phyloP scores from a whole-genome alignment of 257 asterid genomes.

The Penstemon barbatus region DNA sequence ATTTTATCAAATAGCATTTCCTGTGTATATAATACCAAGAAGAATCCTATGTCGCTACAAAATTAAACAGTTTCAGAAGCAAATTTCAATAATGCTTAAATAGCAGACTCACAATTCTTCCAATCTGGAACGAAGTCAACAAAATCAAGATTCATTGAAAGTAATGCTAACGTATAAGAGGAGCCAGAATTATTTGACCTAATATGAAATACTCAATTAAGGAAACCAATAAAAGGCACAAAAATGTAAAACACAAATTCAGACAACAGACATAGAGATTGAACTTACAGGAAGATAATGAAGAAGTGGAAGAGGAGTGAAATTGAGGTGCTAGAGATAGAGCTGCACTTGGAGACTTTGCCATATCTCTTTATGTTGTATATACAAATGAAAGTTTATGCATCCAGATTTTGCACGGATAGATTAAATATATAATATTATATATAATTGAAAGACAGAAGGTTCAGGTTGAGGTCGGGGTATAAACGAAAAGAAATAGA shows the following conservation, averaged over 20 bases:
- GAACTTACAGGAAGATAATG: slow-evolving; percentile 38
- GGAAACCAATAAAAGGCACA: not conserved
- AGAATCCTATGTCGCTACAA: too few relatives aligned
- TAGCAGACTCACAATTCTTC: too few relatives aligned
- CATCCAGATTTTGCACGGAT: not conserved
- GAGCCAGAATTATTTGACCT: not conserved
- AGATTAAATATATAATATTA: not conserved
- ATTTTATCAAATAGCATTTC: too few relatives aligned
- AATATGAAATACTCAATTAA: not conserved
- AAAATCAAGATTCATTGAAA: not conserved
- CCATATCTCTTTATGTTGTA: slow-evolving; percentile 34
- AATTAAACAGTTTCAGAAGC: too few relatives aligned
- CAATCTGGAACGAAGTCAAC: not conserved
- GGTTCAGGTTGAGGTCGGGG: not conserved
- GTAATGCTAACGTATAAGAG: not conserved
- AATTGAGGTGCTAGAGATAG: slow-evolving; percentile 41
- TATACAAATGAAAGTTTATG: too few relatives aligned
- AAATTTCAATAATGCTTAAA: too few relatives aligned
- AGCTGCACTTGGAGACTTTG: slow-evolving; percentile 42
- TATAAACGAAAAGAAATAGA: too few relatives aligned
- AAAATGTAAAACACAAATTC: not conserved
- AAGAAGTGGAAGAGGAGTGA: slow-evolving; percentile 31
- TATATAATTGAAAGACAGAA: not conserved
- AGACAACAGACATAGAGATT: not conserved
- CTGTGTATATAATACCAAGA: too few relatives aligned